Evolutionary conservation across 176 grass and related monocot species (phyloP).

Genomic region (Microstegium vimineum): DNA sequence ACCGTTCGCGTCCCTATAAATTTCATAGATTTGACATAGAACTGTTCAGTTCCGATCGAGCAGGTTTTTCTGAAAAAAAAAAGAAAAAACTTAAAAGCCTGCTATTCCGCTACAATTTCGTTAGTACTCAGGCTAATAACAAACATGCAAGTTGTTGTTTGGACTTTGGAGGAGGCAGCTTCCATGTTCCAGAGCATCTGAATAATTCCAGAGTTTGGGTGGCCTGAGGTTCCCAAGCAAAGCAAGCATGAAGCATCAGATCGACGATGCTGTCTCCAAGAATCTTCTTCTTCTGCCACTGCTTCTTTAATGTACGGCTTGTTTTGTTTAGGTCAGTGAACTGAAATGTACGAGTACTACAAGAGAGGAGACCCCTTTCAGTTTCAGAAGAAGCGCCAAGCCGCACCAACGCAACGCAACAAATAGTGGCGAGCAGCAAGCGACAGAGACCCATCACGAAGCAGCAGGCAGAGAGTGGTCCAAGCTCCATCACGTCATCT

Average conservation of each 20-base stretch:
- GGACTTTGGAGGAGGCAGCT: background rate
- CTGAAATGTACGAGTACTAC: background rate
- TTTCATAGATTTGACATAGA: too few species aligned
- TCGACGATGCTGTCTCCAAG: slow-evolving; percentile 24
- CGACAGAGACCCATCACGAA: background rate
- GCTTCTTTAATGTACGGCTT: background rate
- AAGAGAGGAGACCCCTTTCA: slow-evolving; percentile 17
- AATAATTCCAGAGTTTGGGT: background rate
- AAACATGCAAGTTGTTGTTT: background rate
- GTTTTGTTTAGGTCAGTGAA: too few species aligned
- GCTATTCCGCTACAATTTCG: background rate
- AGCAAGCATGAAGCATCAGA: background rate
- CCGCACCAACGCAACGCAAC: slow-evolving; percentile 12
- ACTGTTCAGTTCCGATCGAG: too few species aligned
- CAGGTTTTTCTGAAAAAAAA: background rate
- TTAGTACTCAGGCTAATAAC: background rate
- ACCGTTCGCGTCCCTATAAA: too few species aligned
- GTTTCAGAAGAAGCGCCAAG: background rate
- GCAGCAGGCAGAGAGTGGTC: background rate
- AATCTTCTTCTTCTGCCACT: background rate
- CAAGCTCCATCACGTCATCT: background rate
- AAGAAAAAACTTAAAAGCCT: background rate
- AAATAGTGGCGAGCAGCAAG: slow-evolving; percentile 5
- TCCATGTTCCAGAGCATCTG: background rate
- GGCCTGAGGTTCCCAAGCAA: too few species aligned